Evolutionary conservation across 192 early-diverging fungal species (phyloP), one percentile per base, ranked within the genome.

Genomic region (Spizellomyces punctatus): DNA sequence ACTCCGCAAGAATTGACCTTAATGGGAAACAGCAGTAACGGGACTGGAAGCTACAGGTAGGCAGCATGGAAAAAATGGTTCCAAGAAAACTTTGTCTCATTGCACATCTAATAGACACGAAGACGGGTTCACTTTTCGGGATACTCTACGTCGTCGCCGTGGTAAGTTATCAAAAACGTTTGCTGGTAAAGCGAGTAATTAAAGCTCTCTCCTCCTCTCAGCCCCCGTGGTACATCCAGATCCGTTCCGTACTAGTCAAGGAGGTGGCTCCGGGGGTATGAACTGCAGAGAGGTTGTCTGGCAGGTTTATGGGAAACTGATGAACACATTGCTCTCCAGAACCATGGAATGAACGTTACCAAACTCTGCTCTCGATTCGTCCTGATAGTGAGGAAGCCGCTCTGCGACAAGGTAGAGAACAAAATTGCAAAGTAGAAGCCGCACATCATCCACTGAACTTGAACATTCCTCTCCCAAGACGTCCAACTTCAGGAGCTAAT

Each of bases 281-380:
- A 36, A 3, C 27, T 36, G 27, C 27, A 36, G 27, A 3, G 27
- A 36, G 27, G 27, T 36, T 36, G 27, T 36, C 27, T 36, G 27
- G 27, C 1, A 36, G 27, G 27, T 36, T 36, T 36, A 36, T 36
- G 3, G 27, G 27, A 36, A 36, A 36, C 27, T 36, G 27, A 36
- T 36, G 27, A 36, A 36, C 0, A 36, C 27, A 3, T 36, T 36
- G 27, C 27, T 36, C 27, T 36, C 66, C 54, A 41, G 79, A 83
- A 64, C 58, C 66, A 45, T 83, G 84, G 81, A 78, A 86, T 52
- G 72, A 81, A 6, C 50, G 75, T 50, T 83, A 80, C 59, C 76
- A 80, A 41, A 58, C 75, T 27, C 42, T 86, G 1, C 56, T 83
- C 5, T 57, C 72, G 21, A 43, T 27, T 8, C 55, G 44, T 9